Conservation (phyloP, 2,329 filamentous ascomycete species). For the Pseudogymnoascus sp. region DNA sequence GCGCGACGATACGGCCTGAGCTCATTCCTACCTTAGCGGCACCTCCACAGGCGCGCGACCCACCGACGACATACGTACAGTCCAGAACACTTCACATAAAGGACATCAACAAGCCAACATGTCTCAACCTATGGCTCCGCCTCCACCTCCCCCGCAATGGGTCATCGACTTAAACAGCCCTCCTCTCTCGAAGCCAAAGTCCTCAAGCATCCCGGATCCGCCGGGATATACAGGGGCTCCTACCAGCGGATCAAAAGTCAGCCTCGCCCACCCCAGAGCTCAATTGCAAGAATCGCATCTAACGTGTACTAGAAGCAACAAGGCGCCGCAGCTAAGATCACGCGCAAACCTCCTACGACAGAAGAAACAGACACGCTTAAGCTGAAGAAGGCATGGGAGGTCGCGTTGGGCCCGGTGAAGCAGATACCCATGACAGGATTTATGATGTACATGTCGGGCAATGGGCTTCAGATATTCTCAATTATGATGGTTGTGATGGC, state of each 20-base stretch:
- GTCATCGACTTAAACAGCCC: constrained; percentile 70
- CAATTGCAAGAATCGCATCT: constrained; percentile 8
- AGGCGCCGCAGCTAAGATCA: constrained; percentile 33
- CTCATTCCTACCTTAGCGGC: constrained; percentile 6
- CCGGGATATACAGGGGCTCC: constrained; percentile 63
- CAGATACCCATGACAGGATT: constrained; percentile 95
- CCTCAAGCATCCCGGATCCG: constrained; percentile 67
- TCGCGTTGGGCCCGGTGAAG: constrained; percentile 89
- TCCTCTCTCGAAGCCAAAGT: constrained; percentile 59
- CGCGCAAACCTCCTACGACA: constrained; percentile 60
- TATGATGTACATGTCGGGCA: constrained; percentile 99
- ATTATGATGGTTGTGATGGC: constrained; percentile 99
- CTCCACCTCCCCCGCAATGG: constrained; percentile 64
- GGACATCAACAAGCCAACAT: constrained; percentile 10
- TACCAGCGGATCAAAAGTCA: constrained; percentile 49
- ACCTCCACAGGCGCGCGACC: constrained; percentile 4
- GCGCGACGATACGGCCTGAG: constrained; percentile 10
- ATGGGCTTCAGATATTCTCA: constrained; percentile 95
- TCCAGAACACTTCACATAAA: constrained; percentile 5
- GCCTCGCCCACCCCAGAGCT: constrained; percentile 13
- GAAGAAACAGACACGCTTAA: constrained; percentile 93
- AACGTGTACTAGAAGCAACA: constrained; percentile 31
- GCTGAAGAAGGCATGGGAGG: constrained; percentile 97
- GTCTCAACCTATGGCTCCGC: constrained; percentile 30
- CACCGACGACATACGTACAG: constrained; percentile 2